A percentile compares a stretch with the other conserved stretches of the same genome.
Conservation (phyloP, 2,329 filamentous ascomycete genomes). For the Alternaria consortialis region DNA sequence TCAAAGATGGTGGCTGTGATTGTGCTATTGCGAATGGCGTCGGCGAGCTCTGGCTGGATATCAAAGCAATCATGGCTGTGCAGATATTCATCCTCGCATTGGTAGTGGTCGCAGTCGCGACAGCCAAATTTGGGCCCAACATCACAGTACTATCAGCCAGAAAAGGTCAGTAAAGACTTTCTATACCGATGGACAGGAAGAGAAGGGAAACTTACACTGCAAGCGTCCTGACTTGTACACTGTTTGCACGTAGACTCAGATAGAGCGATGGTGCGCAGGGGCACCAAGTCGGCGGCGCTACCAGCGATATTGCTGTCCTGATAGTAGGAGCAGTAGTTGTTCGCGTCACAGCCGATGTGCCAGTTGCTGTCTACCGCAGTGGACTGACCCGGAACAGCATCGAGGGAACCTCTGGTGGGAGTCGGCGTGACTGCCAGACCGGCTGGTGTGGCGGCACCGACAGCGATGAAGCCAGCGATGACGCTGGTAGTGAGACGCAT, state of each 20-base stretch:
- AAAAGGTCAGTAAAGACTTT: neutral
- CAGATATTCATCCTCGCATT: neutral
- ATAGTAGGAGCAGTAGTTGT: constrained; percentile 17
- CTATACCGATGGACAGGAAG: neutral
- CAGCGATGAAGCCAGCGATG: constrained; percentile 20
- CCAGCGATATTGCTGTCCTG: neutral
- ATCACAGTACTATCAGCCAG: neutral
- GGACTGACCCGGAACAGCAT: neutral
- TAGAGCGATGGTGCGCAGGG: neutral
- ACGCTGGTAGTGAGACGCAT: constrained; percentile 20
- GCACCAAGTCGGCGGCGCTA: neutral
- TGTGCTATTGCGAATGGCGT: neutral
- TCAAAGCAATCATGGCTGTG: neutral
- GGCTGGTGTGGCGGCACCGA: constrained; percentile 15
- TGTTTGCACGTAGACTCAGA: neutral
- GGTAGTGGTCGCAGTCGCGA: neutral
- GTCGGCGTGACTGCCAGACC: constrained; percentile 2
- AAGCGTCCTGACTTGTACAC: neutral
- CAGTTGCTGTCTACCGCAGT: constrained; percentile 5
- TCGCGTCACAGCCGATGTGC: constrained; percentile 18
- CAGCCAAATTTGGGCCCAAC: neutral
- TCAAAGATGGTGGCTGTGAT: neutral
- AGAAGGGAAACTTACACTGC: neutral
- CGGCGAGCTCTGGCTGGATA: neutral
- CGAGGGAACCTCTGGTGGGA: neutral